Evolutionary conservation across 345 rosid species (phyloP).

Genomic region (Lenwebbia sp.): DNA sequence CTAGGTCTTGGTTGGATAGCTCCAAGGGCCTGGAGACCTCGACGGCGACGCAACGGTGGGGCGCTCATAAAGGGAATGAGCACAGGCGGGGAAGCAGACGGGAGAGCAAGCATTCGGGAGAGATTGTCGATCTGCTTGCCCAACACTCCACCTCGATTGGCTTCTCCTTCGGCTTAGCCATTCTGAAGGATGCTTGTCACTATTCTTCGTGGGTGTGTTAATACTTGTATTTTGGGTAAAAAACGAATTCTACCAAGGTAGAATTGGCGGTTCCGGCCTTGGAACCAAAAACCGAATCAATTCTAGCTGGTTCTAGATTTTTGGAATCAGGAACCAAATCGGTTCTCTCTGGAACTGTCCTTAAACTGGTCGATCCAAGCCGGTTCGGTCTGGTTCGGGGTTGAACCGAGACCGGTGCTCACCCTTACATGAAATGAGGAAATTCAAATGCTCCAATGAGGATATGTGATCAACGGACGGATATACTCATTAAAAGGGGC

Average conservation of each 20-base stretch:
- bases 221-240: background rate
- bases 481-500: background rate
- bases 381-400: background rate
- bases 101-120: background rate
- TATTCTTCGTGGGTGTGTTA: background rate
- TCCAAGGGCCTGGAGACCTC: background rate
- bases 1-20: background rate
- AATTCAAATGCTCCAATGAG: background rate
- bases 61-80: background rate
- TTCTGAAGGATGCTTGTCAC: background rate
- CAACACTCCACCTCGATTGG: background rate
- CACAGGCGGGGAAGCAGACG: background rate
- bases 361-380: background rate
- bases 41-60: background rate
- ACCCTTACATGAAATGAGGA: background rate
- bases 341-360: background rate
- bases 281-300: background rate
- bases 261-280: background rate
- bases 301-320: background rate
- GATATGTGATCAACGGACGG: background rate
- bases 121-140: background rate
- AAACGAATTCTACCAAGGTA: background rate
- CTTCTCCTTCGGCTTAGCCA: background rate
- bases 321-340: background rate
- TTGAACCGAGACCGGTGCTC: background rate